Evolutionary conservation across 2,329 filamentous ascomycete genomes (phyloP).

Genomic region (Aspergillus sp.): DNA sequence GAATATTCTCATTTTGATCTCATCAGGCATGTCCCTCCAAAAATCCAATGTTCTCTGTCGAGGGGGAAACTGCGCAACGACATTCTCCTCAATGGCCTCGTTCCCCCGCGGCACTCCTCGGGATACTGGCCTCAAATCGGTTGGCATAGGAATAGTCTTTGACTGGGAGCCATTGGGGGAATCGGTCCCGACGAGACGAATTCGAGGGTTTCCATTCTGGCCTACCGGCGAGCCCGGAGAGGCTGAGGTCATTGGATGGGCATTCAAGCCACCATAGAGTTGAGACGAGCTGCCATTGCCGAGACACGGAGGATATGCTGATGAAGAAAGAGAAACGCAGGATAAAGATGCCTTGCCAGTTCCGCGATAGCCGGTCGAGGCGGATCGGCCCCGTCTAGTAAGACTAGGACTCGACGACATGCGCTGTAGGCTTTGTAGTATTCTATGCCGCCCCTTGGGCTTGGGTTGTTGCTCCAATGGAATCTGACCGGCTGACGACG

Average conservation of each 20-base stretch:
- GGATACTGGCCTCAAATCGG: slow-evolving; percentile 52
- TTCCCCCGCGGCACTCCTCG: slow-evolving; percentile 28
- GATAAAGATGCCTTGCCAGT: slow-evolving; percentile 60
- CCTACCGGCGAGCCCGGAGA: slow-evolving; percentile 42
- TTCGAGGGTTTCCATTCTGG: slow-evolving; percentile 51
- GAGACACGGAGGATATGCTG: slow-evolving; percentile 50
- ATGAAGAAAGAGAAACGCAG: slow-evolving; percentile 57
- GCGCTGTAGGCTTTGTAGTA: slow-evolving; percentile 70
- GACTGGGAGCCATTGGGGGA: slow-evolving; percentile 30
- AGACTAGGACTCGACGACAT: slow-evolving; percentile 78
- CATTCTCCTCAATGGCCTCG: slow-evolving; percentile 13
- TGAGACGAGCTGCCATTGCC: slow-evolving; percentile 53
- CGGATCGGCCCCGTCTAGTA: slow-evolving; percentile 56
- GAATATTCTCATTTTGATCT: slow-evolving; percentile 75
- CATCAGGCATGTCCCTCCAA: slow-evolving; percentile 76
- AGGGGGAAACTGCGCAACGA: slow-evolving; percentile 13
- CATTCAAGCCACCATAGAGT: slow-evolving; percentile 52
- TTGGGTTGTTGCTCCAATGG: slow-evolving; percentile 47
- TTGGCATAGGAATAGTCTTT: slow-evolving; percentile 59
- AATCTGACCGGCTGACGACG: slow-evolving; percentile 29
- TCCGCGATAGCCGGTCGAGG: slow-evolving; percentile 63
- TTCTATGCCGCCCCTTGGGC: slow-evolving; percentile 62
- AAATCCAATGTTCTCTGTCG: slow-evolving; percentile 55
- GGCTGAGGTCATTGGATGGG: slow-evolving; percentile 50
- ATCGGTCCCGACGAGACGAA: slow-evolving; percentile 51